These are phyloP conservation scores for Fusarium foetens DNA, from an alignment of 2,329 filamentous ascomycete species.

Conservation along the genomic window DNA sequence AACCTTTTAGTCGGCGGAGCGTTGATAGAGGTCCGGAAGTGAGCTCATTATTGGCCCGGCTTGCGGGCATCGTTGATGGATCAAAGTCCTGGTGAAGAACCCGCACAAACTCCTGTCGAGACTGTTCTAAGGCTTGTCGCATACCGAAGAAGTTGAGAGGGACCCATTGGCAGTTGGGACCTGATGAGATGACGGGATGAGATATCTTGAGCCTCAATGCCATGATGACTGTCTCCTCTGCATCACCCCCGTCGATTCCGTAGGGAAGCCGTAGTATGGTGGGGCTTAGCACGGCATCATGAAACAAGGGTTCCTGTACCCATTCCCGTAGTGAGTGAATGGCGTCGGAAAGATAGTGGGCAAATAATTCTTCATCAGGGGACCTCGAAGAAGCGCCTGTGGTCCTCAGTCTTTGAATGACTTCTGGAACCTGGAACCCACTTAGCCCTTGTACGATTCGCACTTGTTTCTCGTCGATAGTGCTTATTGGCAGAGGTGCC, in stretches of 20 bases:
- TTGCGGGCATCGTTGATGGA: conserved; percentile 32
- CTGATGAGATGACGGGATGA: conserved; percentile 64
- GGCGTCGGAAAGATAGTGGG: conserved; percentile 55
- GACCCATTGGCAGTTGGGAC: conserved; percentile 65
- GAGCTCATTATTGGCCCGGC: conserved; percentile 9
- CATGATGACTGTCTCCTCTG: conserved; percentile 56
- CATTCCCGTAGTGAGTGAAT: conserved; percentile 53
- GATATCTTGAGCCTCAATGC: conserved; percentile 69
- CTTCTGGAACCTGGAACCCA: conserved; percentile 51
- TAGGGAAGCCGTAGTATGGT: conserved; percentile 57
- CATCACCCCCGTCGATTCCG: conserved; percentile 18
- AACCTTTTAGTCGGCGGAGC: not conserved
- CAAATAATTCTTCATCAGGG: conserved; percentile 55
- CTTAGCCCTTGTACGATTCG: conserved; percentile 63
- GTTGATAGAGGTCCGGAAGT: conserved; percentile 16
- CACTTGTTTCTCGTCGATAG: conserved; percentile 64
- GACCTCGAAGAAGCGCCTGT: conserved; percentile 42
- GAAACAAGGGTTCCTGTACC: conserved; percentile 56
- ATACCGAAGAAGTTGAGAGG: conserved; percentile 73
- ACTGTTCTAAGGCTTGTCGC: conserved; percentile 70
- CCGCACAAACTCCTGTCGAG: conserved; percentile 68
- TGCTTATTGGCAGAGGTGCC: conserved; percentile 61
- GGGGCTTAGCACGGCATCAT: conserved; percentile 57
- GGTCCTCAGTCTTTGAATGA: conserved; percentile 49
- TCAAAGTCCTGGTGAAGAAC: conserved; percentile 70